Conservation (phyloP, 2,329 filamentous ascomycete genomes). For the Sporothrix globosa region DNA sequence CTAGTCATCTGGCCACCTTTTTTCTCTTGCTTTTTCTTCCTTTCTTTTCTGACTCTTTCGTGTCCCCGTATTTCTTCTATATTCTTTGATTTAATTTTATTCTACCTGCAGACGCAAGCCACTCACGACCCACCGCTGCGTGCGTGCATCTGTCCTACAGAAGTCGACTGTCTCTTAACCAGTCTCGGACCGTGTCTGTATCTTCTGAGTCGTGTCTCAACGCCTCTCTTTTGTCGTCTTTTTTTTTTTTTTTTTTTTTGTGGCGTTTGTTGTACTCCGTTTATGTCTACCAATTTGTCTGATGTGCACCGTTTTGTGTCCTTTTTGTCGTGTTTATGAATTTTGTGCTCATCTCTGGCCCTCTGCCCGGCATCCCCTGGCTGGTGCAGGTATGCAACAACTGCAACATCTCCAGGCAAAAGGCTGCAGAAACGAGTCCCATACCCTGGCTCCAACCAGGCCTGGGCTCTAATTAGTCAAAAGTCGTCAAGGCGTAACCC, state of each 20-base stretch:
- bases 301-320: neutral
- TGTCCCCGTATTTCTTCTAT: slow-evolving; percentile 21
- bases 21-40: neutral
- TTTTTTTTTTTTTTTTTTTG: neutral
- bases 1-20: neutral
- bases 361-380: slow-evolving; percentile 14
- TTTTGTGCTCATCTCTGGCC: slow-evolving; percentile 7
- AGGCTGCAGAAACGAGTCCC: neutral
- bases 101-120: slow-evolving; percentile 4
- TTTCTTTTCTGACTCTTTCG: neutral
- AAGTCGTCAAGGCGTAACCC: slow-evolving; percentile 31
- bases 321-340: neutral
- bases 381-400: slow-evolving; percentile 3
- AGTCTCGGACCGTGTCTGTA: slow-evolving; percentile 3
- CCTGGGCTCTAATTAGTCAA: slow-evolving; percentile 21
- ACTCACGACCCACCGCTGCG: neutral
- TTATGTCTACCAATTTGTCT: neutral
- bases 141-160: neutral
- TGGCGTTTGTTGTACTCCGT: too few relatives aligned
- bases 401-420: neutral
- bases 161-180: neutral
- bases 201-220: slow-evolving; percentile 11
- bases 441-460: neutral
- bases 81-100: slow-evolving; percentile 23
- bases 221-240: neutral